Evolutionary conservation across 2,329 filamentous ascomycete genomes (phyloP), one percentile per base, ranked within the genome.

Genomic region (Blumeriella jaapii): DNA sequence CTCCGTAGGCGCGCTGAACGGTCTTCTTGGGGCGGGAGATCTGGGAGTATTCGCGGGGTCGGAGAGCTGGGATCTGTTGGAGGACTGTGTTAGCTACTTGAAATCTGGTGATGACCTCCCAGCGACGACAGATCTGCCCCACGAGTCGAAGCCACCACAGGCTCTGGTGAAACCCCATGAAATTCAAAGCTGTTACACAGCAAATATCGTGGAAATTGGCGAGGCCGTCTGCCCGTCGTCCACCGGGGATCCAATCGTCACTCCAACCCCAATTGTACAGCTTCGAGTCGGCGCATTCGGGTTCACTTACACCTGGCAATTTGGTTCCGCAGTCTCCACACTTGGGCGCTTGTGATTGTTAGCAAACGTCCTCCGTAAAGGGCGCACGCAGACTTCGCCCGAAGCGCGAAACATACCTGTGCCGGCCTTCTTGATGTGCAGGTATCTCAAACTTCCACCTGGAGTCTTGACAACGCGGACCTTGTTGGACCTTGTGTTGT

Each of bases 1-100:
- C 91, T 65, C 91, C 87, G 66, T 98, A 98, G 60, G 91, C 87
- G 59, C 91, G 86, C 73, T 91, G 84, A 64, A 98, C 91, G 59
- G 85, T 94, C 85, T 98, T 98, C 80, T 95, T 86, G 63, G 93
- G 89, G 69, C 89, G 86, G 61, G 87, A 95, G 70, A 98, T 82
- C 63, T 82, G 79, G 57, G 91, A 72, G 71, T 98, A 98, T 74
- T 98, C 84, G 71, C 87, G 87, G 61, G 91, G 91, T 63, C 91
- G 86, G 62, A 98, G 89, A 58, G 93, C 91, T 58, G 91, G 93
- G 59, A 93, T 68, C 86, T 94, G 50, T 55, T 13, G 43, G 36
- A 37, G 31, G 33, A 22, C 30, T 14, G 24, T 31, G 47, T 62
- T 53, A 62, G 59, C n/a, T n/a, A n/a, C n/a, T n/a, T n/a, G n/a